phyloP scores from a whole-genome alignment of 2,329 filamentous ascomycete species.

The Hypoxylon sp. region DNA sequence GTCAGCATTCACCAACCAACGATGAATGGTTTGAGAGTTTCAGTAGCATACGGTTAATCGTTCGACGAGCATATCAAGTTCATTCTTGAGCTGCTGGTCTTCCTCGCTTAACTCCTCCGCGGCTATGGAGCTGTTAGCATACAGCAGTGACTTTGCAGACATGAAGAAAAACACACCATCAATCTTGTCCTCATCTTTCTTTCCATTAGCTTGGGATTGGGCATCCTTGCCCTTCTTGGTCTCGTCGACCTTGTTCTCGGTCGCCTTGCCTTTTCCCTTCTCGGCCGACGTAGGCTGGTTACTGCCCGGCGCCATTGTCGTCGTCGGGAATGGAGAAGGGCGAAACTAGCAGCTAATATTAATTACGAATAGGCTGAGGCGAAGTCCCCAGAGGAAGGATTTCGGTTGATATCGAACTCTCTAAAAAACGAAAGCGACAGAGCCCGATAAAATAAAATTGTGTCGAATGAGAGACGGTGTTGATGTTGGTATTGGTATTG shows the following conservation, averaged over 20 bases:
- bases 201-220: conserved; percentile 74
- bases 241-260: conserved; percentile 69
- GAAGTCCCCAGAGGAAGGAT: conserved; percentile 21
- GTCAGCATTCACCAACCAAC: conserved; percentile 21
- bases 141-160: conserved; percentile 27
- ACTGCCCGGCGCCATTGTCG: conserved; percentile 90
- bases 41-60: conserved; percentile 76
- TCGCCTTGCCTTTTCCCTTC: conserved; percentile 96
- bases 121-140: conserved; percentile 51
- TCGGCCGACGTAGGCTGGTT: conserved; percentile 84
- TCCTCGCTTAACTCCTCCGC: conserved; percentile 95
- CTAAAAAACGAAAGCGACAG: conserved; percentile 14
- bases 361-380: conserved; percentile 31
- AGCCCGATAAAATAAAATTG: not conserved
- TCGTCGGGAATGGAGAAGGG: conserved; percentile 38
- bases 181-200: conserved; percentile 76
- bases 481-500: no score
- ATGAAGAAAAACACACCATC: conserved; percentile 50
- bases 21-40: conserved; percentile 13
- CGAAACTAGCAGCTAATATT: conserved; percentile 30
- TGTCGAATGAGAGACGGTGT: not conserved
- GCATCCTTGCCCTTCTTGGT: conserved; percentile 72
- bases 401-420: conserved; percentile 1
- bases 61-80: conserved; percentile 98
- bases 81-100: conserved; percentile 96